These are phyloP conservation scores for Myxozyma kluyveri DNA, from an alignment of 805 yeast genomes.

Conservation along the genomic window DNA sequence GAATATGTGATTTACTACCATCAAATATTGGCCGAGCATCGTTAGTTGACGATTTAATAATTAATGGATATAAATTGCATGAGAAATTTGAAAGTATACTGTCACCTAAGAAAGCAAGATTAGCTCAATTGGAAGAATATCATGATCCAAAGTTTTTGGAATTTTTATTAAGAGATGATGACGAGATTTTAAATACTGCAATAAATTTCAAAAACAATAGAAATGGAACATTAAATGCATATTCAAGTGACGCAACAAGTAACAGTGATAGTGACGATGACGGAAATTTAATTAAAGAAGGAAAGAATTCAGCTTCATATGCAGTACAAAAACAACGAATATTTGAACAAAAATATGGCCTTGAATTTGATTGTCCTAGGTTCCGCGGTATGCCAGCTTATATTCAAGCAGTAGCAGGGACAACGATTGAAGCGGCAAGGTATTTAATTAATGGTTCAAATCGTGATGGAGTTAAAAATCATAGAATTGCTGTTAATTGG, in stretches of 20 bases:
- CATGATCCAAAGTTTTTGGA: constrained; percentile 50
- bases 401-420: constrained; percentile 51
- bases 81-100: constrained; percentile 35
- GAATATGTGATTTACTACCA: constrained; percentile 47
- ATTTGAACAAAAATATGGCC: constrained; percentile 43
- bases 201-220: constrained; percentile 29
- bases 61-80: constrained; percentile 44
- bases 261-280: constrained; percentile 5
- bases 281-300: not conserved
- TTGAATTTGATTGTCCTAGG: constrained; percentile 61
- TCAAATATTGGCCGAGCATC: constrained; percentile 53
- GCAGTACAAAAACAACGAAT: constrained; percentile 4
- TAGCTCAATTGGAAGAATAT: constrained; percentile 46
- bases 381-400: constrained; percentile 56
- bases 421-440: constrained; percentile 53
- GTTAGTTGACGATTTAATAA: constrained; percentile 45
- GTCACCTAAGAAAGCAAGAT: constrained; percentile 35
- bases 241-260: too few relatives aligned
- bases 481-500: constrained; percentile 59
- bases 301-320: not conserved
- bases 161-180: constrained; percentile 38
- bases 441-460: constrained; percentile 33
- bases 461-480: not conserved
- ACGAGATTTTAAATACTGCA: constrained; percentile 22
- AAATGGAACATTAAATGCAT: not conserved